Evolutionary conservation across 768 basidiomycete genomes (phyloP), one percentile per base, ranked within the genome.

Genomic region (Amanita pallidorosea): DNA sequence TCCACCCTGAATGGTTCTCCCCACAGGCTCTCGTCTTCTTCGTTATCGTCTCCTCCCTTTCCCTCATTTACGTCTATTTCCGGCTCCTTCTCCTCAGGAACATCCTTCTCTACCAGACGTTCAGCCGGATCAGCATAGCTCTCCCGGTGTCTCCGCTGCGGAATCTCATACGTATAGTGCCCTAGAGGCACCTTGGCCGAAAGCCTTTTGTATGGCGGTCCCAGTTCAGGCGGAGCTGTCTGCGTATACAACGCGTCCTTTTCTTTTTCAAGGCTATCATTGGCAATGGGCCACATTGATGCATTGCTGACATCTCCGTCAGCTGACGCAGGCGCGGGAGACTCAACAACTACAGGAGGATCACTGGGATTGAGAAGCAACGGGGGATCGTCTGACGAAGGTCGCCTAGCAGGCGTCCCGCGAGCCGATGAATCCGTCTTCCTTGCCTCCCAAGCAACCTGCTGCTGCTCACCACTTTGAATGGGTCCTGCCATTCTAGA

Each of bases 1-100:
- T 92, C 75, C 22, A 96, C 68, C 53, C 74, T 74, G 74, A 97
- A 96, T 4, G 85, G 72, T 47, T 82, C 77, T 12, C 88, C 89
- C 89, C 88, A 88, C 2, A 60, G 57, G 15, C 65, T 70, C 51
- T 63, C 64, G 54, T 25, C 36, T 8, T 46, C 25, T 15, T 42
- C 27, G 70, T 72, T 37, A 58, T 58, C 53, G 58, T 64, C 45
- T 54, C 34, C 25, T 54, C 46, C 9, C 60, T 68, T 17, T 58
- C 55, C 25, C 45, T 55, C 49, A 5, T 41, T 22, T 12, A 20
- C 18, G 12, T 11, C 40, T 5, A 12, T 23, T 22, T 38, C 36
- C 9, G 36, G 7, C 20, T 9, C 27, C 5, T 29, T 7, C 6
- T 15, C 36, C n/a, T 15, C 15, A 7, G 15, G 36, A 18, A 37